Evolutionary conservation across 179 eudicot genomes (phyloP).

Genomic region (Drosera spatulata): DNA sequence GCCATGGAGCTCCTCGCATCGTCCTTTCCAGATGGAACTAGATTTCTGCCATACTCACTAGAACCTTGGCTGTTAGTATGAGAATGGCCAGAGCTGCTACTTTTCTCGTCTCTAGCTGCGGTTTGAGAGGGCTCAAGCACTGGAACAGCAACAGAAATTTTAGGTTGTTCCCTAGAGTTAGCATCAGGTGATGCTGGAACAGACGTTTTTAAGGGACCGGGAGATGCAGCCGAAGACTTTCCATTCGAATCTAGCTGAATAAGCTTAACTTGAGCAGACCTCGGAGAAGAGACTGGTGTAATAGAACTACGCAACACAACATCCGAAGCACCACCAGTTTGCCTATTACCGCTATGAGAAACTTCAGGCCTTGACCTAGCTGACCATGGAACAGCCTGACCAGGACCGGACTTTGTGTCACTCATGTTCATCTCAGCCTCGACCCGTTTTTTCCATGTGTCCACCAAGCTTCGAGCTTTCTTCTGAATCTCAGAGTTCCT

Average conservation of each 20-base stretch:
- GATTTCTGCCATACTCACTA: slow-evolving; percentile 32
- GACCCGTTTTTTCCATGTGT: slow-evolving; percentile 95
- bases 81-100: slow-evolving; percentile 71
- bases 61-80: slow-evolving; percentile 67
- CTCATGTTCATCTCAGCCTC: slow-evolving; percentile 79
- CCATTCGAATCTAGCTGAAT: slow-evolving; percentile 23
- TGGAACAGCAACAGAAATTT: slow-evolving; percentile 9
- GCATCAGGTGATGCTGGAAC: slow-evolving; percentile 17
- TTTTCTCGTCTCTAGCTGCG: slow-evolving; percentile 50
- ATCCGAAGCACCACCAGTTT: slow-evolving; percentile 29
- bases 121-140: slow-evolving; percentile 32
- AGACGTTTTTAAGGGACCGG: slow-evolving; percentile 19
- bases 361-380: slow-evolving; percentile 47
- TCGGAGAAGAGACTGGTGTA: slow-evolving; percentile 30
- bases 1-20: slow-evolving; percentile 62
- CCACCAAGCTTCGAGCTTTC: slow-evolving; percentile 82
- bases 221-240: slow-evolving; percentile 24
- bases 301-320: slow-evolving; percentile 26
- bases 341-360: slow-evolving; percentile 37
- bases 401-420: slow-evolving; percentile 59
- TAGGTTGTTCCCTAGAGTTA: slow-evolving; percentile 18
- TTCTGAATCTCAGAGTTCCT: slow-evolving; percentile 82
- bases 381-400: slow-evolving; percentile 56
- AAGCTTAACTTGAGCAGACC: slow-evolving; percentile 32
- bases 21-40: slow-evolving; percentile 39